Evolutionary conservation across 2,329 filamentous ascomycete genomes (phyloP), one percentile per base, ranked within the genome.

Genomic region (Diplodia sapinea): DNA sequence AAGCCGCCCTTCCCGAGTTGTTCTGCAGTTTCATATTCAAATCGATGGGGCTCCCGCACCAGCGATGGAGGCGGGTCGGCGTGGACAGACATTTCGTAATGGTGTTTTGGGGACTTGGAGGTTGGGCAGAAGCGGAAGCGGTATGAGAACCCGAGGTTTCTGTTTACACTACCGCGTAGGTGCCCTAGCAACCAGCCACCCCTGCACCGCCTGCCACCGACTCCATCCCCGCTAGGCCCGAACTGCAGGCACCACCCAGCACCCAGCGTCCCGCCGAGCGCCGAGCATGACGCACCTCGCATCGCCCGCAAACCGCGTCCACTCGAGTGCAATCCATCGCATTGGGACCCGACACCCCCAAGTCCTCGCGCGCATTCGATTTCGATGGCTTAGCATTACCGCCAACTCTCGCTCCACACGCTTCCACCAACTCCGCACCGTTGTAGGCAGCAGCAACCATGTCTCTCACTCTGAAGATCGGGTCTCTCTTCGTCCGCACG

Each of bases 1-100:
- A 94, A 94, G 11, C 91, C 91, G 56, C 91, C 91, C 79, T 92
- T 94, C 31, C 91, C 91, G 68, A 94, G 83, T 75, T 92, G 83
- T 73, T 88, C 88, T 68, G 91, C 90, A 38, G 91, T 88, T 73
- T 90, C 87, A 81, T 94, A 94, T 59, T 89, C 84, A 66, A 89
- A 87, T 65, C 91, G 91, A 67, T 84, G 86, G 65, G 89, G 88
- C 77, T 93, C 90, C 66, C 83, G 82, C 74, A 90, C 91, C 56
- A 90, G 84, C 68, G 79, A 77, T 62, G 83, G 83, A 70, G 83
- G 83, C 51, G 82, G 79, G 69, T 83, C 83, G 68, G 83, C 83
- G 75, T 85, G 82, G 69, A 84, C 76, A 71, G 82, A 82, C 72
- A 73, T 73, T 49, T 52, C 50, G 49, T 33, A 50, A 40, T 67